Evolutionary conservation across 805 yeast species (phyloP).

Genomic region (Myxozyma sirexii): DNA sequence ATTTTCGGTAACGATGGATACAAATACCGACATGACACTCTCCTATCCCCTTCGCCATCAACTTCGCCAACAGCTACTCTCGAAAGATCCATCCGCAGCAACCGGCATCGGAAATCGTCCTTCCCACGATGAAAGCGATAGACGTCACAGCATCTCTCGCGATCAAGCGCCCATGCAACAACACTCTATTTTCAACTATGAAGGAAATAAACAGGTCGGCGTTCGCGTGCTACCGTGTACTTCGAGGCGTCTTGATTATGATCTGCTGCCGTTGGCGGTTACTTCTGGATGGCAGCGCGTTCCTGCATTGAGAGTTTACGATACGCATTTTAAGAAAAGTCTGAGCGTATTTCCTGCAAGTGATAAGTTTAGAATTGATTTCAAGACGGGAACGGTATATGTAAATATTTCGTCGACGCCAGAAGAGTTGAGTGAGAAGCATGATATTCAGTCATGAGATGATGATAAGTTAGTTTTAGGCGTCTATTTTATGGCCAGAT

Average conservation of each 20-base stretch:
- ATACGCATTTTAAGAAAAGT: constrained; percentile 65
- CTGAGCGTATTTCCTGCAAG: constrained; percentile 55
- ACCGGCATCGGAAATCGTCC: constrained; percentile 7
- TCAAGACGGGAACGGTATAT: constrained; percentile 29
- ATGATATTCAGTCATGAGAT: not conserved
- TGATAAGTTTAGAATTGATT: constrained; percentile 36
- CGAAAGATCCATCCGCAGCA: constrained; percentile 8
- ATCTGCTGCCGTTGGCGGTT: constrained; percentile 38
- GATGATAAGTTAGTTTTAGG: no score
- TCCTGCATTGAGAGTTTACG: constrained; percentile 69
- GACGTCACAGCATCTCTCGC: not conserved
- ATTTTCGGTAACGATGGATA: constrained; percentile 54
- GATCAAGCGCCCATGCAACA: constrained; percentile 2
- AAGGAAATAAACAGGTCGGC: constrained; percentile 43
- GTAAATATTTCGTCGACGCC: constrained; percentile 23
- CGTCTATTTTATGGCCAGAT: no score
- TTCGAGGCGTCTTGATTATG: constrained; percentile 44
- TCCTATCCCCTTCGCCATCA: constrained; percentile 31
- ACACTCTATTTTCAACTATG: constrained; percentile 43
- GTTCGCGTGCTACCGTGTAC: constrained; percentile 65
- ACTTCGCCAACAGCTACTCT: constrained; percentile 25
- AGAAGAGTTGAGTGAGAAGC: not conserved
- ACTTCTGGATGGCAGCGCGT: constrained; percentile 43
- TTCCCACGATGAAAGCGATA: constrained; percentile 1
- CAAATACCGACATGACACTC: constrained; percentile 41